Conservation (phyloP, 2,329 filamentous ascomycete species). For the Colletotrichum viniferum region DNA sequence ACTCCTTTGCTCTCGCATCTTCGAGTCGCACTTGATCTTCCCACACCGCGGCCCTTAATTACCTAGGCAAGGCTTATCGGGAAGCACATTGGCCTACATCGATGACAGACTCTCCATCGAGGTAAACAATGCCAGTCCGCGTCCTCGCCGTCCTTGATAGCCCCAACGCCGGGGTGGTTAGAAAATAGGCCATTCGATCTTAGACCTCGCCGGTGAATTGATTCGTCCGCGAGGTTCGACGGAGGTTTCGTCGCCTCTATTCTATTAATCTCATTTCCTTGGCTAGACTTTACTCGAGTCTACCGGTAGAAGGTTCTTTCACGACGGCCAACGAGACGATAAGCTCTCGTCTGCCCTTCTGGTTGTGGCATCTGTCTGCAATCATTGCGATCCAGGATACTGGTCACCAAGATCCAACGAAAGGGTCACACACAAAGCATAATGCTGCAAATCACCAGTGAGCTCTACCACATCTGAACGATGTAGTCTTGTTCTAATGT, state of each 20-base stretch:
- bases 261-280: not conserved
- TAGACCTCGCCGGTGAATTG: conserved; percentile 28
- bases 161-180: conserved; percentile 57
- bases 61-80: not conserved
- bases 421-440: not conserved
- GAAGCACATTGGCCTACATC: not conserved
- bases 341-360: not conserved
- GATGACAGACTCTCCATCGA: not conserved
- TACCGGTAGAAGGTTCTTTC: not conserved
- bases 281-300: not conserved
- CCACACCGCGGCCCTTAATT: not conserved
- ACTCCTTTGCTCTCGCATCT: not conserved
- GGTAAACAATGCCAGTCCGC: conserved; percentile 25
- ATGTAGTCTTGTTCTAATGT: not conserved
- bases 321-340: not conserved
- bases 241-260: not conserved
- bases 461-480: not conserved
- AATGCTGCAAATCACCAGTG: conserved; percentile 4
- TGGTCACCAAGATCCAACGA: not conserved
- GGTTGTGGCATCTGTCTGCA: not conserved
- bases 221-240: not conserved
- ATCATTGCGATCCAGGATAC: not conserved
- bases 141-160: conserved; percentile 37
- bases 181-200: conserved; percentile 39
- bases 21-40: not conserved